Evolutionary conservation across 129 eudicot genomes (phyloP), one percentile per base, ranked within the genome.

Genomic region (Pulicaria dysenterica): DNA sequence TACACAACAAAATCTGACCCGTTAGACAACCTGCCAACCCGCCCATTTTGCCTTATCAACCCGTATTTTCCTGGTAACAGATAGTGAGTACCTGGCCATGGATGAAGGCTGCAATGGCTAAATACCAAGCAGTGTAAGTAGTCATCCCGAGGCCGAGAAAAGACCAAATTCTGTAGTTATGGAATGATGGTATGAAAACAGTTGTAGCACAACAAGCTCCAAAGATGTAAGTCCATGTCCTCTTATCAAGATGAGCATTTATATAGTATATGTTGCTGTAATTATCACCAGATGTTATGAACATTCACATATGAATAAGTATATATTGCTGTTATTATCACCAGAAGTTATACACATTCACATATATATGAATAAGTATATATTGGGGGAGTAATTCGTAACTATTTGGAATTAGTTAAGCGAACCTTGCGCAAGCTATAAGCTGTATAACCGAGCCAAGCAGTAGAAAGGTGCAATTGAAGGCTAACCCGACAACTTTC

Each of bases 171-270:
- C 95, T 78, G 62, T 88, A 88, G 86, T 88, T 85, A 59, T 85
- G 91, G 74, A 85, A 85, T 0, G 95, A 88, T 1, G 95, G 90
- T 67, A 85, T 75, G 77, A 85, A 88, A 55, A 85, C 90, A 2
- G 95, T 83, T 0, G 95, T 88, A 17, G 90, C 95, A 88, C 91
- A 88, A 73, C 95, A 88, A 13, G 95, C 95, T 62, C 91, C 95
- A 66, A 88, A 88, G 34, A 88, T 88, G 58, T 88, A 86, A 4
- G 91, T 88, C 94, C 94, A 88, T 69, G 94, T 88, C 84, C 95
- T 82, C 84, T 88, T 88, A 71, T 88, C 89, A 44, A 88, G 50
- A 7, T 77, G 82, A 62, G 83, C 89, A 74, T 88, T 88, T 67
- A 88, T 83, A 84, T 88, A 88, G 79, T 88, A 88, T 81, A 88